phyloP scores from a whole-genome alignment of 192 early-diverging fungal species.

The Dimargaris cristalligena region DNA sequence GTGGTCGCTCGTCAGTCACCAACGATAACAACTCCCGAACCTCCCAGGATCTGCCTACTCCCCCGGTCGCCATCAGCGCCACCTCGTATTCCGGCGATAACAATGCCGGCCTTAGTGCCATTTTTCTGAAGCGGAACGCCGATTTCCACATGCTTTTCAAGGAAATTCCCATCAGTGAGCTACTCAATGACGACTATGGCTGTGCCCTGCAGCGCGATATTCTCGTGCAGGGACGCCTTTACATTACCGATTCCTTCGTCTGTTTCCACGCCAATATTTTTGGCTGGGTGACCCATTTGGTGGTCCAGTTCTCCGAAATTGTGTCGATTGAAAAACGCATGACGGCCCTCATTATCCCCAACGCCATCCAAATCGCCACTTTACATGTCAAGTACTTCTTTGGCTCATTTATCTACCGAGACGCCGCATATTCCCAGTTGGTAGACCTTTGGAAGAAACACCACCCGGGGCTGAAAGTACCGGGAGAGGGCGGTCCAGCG shows the following conservation, averaged over 20 bases:
- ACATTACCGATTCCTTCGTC: slow-evolving; percentile 60
- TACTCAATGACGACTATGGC: slow-evolving; percentile 44
- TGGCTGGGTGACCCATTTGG: slow-evolving; percentile 69
- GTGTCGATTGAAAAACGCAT: slow-evolving; percentile 69
- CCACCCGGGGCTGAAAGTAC: slow-evolving; percentile 3
- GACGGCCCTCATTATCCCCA: slow-evolving; percentile 73
- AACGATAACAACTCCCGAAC: not conserved
- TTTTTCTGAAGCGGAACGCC: slow-evolving; percentile 32
- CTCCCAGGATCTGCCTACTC: slow-evolving; percentile 1
- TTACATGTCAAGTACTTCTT: slow-evolving; percentile 57
- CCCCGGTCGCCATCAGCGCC: not conserved
- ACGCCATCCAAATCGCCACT: slow-evolving; percentile 73
- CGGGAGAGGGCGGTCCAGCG: too few species aligned
- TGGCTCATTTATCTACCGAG: slow-evolving; percentile 72
- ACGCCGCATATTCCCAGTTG: slow-evolving; percentile 53
- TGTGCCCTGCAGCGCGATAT: slow-evolving; percentile 85
- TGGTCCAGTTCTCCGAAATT: slow-evolving; percentile 60
- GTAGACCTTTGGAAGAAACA: slow-evolving; percentile 42
- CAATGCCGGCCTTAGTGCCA: slow-evolving; percentile 25
- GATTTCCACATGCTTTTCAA: slow-evolving; percentile 34
- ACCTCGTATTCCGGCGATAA: slow-evolving; percentile 8
- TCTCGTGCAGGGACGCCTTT: slow-evolving; percentile 68
- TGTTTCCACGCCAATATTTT: slow-evolving; percentile 83
- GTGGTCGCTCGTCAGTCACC: not conserved
- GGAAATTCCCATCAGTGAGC: slow-evolving; percentile 32